Evolutionary conservation across 352 stramenopile species (phyloP), one percentile per base, ranked within the genome.

Genomic region (Phytophthora macrochlamydospora): DNA sequence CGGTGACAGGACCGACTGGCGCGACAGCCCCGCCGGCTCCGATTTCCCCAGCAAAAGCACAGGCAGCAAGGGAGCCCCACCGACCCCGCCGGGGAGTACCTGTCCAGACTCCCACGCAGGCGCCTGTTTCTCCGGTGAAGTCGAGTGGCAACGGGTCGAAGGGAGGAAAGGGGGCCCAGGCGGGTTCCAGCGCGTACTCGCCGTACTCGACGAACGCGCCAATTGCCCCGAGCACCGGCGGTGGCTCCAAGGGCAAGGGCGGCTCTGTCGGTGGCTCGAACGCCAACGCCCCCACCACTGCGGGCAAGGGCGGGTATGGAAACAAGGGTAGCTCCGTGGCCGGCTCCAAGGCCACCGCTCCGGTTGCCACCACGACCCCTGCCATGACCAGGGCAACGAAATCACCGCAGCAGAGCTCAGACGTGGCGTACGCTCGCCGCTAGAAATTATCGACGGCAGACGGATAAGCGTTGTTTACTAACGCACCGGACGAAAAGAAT

Each of bases 241-340:
- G 32, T 18, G 28, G 51, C 7, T 48, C 46, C 12, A 59, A 48
- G 30, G 56, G 30, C 44, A 5, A 53, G 30, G 44, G 18, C 11
- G 46, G 46, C 35, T 53, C 46, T 6, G n/a, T 28, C 6, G 31
- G n/a, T 53, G 46, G 46, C 7, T 53, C 46, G 5, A 31, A 53
- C 1, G 31, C 46, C 1, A 13, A 14, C n/a, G 14, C 40, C 18
- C 14, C 8, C 3, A 29, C 28, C 44, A 24, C 43, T 3, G 29
- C 11, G 43, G n/a, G 35, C 33, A 56, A 56, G 4, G 59, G 40
- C 9, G 42, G 32, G 9, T 29, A 59, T 7, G 37, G n/a, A 11
- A 44, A 28, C 48, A 64, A 50, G 9, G 24, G 24, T 29, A 38
- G 58, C 8, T 67, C 60, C 0, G 51, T 45, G 28, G 60, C 9